Conservation (phyloP, 345 rosid genomes). For the Aurinia saxatilis region DNA sequence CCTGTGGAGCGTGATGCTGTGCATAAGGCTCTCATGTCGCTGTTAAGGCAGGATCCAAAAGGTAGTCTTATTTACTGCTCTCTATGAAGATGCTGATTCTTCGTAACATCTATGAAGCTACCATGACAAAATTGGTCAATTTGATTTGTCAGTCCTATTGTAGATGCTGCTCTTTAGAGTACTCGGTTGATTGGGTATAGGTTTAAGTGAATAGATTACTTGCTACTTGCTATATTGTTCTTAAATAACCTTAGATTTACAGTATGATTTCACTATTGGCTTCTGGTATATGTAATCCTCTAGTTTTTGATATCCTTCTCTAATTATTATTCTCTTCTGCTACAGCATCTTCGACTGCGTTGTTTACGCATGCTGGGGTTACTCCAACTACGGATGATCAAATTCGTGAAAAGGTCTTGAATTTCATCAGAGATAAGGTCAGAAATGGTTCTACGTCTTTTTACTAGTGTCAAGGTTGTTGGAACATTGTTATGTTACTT, state of each 20-base stretch:
- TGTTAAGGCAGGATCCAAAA: conserved; percentile 94
- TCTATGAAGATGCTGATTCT: not conserved
- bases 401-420: conserved; percentile 77
- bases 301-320: not conserved
- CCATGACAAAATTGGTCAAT: not conserved
- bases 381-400: conserved; percentile 62
- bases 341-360: conserved; percentile 78
- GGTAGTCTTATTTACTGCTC: conserved; percentile 41
- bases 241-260: not conserved
- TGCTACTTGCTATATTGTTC: not conserved
- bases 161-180: too few relatives aligned
- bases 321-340: conserved; percentile 13
- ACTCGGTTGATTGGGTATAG: not conserved
- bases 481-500: not conserved
- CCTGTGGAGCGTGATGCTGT: conserved; percentile 95
- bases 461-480: not conserved
- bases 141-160: not conserved
- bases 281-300: not conserved
- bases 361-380: conserved; percentile 74
- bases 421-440: conserved; percentile 90
- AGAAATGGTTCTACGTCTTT: not conserved
- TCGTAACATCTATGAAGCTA: not conserved
- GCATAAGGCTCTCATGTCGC: conserved; percentile 90
- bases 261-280: not conserved
- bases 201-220: not conserved